A percentile compares a stretch with the other conserved stretches of the same genome.
These are phyloP conservation scores for Rhexocercosporidium sp. DNA, from an alignment of 2,329 filamentous ascomycete genomes.

Conservation along the genomic window DNA sequence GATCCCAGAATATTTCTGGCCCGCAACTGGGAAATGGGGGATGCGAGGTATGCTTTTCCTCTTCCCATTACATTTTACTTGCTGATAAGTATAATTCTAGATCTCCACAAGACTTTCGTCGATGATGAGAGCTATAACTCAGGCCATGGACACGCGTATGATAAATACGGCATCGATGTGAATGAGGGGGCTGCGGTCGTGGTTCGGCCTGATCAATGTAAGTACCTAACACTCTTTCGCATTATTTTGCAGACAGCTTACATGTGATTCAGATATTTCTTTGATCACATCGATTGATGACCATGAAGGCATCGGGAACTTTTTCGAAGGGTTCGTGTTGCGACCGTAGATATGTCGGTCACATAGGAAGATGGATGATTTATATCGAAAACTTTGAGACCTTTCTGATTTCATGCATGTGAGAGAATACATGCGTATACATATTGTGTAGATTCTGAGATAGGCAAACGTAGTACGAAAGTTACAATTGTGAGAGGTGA, in stretches of 20 bases:
- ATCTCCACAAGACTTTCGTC: conserved; percentile 62
- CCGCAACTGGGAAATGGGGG: conserved; percentile 58
- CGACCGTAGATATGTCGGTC: neutral
- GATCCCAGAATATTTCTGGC: conserved; percentile 62
- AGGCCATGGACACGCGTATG: conserved; percentile 62
- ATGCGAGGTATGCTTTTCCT: conserved; percentile 55
- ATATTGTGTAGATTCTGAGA: too few relatives aligned
- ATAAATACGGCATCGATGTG: conserved; percentile 57
- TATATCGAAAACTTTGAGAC: too few relatives aligned
- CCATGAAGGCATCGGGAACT: conserved; percentile 3
- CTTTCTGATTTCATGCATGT: too few relatives aligned
- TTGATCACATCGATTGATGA: conserved; percentile 14
- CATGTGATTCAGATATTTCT: conserved; percentile 10
- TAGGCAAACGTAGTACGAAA: too few relatives aligned
- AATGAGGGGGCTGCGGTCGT: conserved; percentile 54
- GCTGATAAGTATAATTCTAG: conserved; percentile 42
- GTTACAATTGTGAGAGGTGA: too few relatives aligned
- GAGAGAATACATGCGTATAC: too few relatives aligned
- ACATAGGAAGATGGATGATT: too few relatives aligned
- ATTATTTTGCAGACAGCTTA: neutral
- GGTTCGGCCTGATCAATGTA: conserved; percentile 66
- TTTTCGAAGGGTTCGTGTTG: conserved; percentile 20
- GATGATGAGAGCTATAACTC: conserved; percentile 60
- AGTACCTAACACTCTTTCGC: neutral
- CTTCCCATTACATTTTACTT: neutral